Base-by-base conservation (phyloP, 768 basidiomycete genomes). In the Mycena capillaripes region DNA sequence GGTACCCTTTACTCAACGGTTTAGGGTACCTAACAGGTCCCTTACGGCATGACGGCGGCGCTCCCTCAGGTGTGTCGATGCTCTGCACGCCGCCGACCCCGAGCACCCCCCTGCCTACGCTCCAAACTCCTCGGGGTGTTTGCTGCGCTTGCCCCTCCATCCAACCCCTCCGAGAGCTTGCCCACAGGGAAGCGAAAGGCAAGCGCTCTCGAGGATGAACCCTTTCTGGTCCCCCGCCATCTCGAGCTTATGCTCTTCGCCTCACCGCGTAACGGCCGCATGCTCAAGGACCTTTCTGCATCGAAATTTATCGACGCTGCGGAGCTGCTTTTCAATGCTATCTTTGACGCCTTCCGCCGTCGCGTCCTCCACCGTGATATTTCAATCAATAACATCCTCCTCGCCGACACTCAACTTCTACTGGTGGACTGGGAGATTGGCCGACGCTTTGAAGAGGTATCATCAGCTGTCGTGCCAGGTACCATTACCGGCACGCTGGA, bases 321-420 rank as follows among this genome's bases (percentile, higher is more conserved):
- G 29, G 42, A 53, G 34, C 36, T 62, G 36, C 68, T 69, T 53
- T 55, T 69, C 16, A 14, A 8, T 36, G 16, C 50, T 17, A 53
- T 70, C n/a, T 61, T 70, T 23, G 69, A 70, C 27, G 50, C 61
- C 14, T 70, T 70, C 61, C 40, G 52, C 50, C 69, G 69, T 57
- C 25, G 53, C 58, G 12, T 70, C 40, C 25, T 70, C 30, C 61
- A 70, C 38, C 69, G 59, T 30, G 69, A 70, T 50, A 63, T 63
- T 40, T 70, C 60, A 14, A 25, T 58, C 11, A 50, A 58, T 21
- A 70, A 70, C 36, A 46, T 70, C 16, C 61, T 69, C 29, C 2
- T 56, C 46, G 53, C 60, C 36, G 36, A 19, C 38, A 29, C 44
- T 40, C 38, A 70, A 40, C 52, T 42, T 30, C 32, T 70, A 50